Evolutionary conservation across 1,139 yeast species (phyloP), one percentile per base, ranked within the genome.

Genomic region (Sporopachydermia cereana): DNA sequence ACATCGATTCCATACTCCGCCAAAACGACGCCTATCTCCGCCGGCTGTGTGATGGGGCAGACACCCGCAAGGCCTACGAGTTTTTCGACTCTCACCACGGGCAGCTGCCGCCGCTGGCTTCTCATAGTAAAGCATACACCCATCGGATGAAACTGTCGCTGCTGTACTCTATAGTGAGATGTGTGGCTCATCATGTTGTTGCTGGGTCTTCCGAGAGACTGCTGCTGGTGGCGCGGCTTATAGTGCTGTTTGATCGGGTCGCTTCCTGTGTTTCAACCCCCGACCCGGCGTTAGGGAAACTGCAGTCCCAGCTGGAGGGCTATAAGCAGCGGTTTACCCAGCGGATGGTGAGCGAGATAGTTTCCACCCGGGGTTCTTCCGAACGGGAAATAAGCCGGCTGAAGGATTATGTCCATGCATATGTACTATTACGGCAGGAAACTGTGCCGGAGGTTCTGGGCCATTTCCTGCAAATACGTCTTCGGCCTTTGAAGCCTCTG

Each of bases 1-100:
- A 62, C 3, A 77, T 81, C 78, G 67, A 74, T 50, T 54, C 56
- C 2, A 53, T 67, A 9, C 67, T 76, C 1, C 53, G 47, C 9
- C 39, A 34, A 21, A 34, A 34, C 17, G 39, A 34, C 22, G 39
- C 39, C 12, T 34, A 7, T 7, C 39, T 34, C 18, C 18, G 39
- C 18, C 9, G 39, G 17, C 22, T 34, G 9, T 34, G 39, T 34
- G 39, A 34, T n/a, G 39, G 39, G 22, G 22, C 18, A 7, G 39
- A 34, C 17, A n/a, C 39, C 18, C 18, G 39, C 18, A 34, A n/a
- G 17, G 39, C 39, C 9, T 34, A 34, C 17, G 9, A n/a, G 17
- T 34, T 34, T n/a, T 34, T 34, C n/a, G 39, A 34, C 12, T 12
- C 9, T 7, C 12, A 20, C 5, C 17, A 34, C 22, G 17, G 17